These are phyloP conservation scores for Apophysomyces trapeziformis DNA, from an alignment of 371 early-diverging fungal genomes.

Conservation along the genomic window DNA sequence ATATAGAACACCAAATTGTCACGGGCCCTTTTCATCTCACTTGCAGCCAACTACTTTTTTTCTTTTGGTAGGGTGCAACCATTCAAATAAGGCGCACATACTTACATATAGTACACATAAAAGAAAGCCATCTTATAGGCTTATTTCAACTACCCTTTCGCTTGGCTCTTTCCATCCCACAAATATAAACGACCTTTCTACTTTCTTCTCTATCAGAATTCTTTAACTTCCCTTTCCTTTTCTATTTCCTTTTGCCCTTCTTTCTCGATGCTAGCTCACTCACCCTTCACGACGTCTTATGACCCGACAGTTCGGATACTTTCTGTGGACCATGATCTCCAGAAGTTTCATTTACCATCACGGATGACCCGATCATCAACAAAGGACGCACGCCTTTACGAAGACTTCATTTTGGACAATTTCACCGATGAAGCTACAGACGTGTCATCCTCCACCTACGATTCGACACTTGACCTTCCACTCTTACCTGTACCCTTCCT, in stretches of 20 bases:
- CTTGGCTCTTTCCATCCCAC: neutral
- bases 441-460: neutral
- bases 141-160: no score
- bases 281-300: constrained; percentile 10
- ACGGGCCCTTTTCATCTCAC: constrained; percentile 2
- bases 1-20: neutral
- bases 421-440: constrained; percentile 8
- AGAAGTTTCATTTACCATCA: constrained; percentile 7
- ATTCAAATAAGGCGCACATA: neutral
- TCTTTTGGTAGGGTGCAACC: neutral
- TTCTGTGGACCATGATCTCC: constrained; percentile 10
- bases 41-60: neutral
- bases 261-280: neutral
- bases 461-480: constrained; percentile 4
- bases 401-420: neutral
- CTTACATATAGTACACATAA: neutral
- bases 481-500: neutral
- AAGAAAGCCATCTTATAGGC: no score
- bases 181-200: constrained; percentile 4
- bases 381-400: neutral
- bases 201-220: neutral
- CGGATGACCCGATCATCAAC: constrained; percentile 16
- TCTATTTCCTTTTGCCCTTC: neutral
- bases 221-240: constrained; percentile 1
- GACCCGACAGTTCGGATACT: constrained; percentile 20